These are phyloP conservation scores for Rhododendron vialii DNA, from an alignment of 148 eudicot species.

Conservation along the genomic window DNA sequence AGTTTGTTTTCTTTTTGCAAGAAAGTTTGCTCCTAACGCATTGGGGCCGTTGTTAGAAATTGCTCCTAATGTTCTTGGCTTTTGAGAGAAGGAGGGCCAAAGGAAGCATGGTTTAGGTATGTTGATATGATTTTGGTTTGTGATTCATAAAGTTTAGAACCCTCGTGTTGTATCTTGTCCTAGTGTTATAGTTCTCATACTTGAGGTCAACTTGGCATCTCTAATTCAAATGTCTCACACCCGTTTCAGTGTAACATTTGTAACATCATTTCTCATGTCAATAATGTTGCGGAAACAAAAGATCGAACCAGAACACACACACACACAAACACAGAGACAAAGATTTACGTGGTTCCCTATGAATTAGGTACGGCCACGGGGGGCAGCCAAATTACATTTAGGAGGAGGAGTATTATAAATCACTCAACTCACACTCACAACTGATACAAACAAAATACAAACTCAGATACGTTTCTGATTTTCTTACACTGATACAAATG, in stretches of 20 bases:
- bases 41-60: constrained; percentile 32
- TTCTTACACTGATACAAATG: too few relatives aligned
- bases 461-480: too few relatives aligned
- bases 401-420: too few relatives aligned
- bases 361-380: too few relatives aligned
- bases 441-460: too few relatives aligned
- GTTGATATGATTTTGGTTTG: not conserved
- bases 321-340: too few relatives aligned
- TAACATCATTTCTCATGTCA: not conserved
- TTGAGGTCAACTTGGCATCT: constrained; percentile 3
- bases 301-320: too few relatives aligned
- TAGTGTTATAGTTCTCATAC: not conserved
- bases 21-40: constrained; percentile 51
- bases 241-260: not conserved
- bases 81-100: constrained; percentile 14
- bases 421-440: too few relatives aligned
- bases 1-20: constrained; percentile 44
- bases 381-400: too few relatives aligned
- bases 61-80: constrained; percentile 33
- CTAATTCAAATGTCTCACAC: not conserved
- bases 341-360: too few relatives aligned
- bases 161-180: not conserved
- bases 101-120: constrained; percentile 2
- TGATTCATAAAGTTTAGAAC: not conserved
- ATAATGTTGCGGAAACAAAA: not conserved